Percentiles rank a stretch among this genome's conserved stretches.
Conservation (phyloP, 2,329 filamentous ascomycete genomes). For the Colletotrichum coccodes region DNA sequence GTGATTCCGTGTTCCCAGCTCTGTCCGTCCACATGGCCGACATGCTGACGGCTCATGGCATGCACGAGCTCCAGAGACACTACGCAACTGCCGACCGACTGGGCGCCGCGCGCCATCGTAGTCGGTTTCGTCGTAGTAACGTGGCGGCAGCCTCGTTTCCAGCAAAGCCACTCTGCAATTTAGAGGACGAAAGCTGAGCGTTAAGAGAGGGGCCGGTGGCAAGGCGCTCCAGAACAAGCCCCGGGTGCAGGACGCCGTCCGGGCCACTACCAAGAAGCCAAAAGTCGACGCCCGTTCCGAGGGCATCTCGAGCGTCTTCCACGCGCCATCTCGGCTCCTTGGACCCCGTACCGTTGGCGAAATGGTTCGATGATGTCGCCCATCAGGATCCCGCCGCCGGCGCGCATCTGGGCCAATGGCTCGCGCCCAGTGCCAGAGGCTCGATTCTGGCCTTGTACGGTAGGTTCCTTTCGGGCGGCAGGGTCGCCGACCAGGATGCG, state of each 20-base stretch:
- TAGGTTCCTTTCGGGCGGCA: constrained; percentile 1
- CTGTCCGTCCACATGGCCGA: constrained; percentile 30
- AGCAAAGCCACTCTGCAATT: background rate
- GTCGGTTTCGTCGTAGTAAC: constrained; percentile 23
- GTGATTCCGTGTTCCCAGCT: background rate
- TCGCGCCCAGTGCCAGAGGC: constrained; percentile 12
- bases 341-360: background rate
- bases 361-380: constrained; percentile 4
- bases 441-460: background rate
- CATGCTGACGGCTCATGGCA: constrained; percentile 28
- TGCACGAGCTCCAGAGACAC: constrained; percentile 24
- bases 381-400: constrained; percentile 10
- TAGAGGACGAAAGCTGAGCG: background rate
- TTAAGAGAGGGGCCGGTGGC: background rate
- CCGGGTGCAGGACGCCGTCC: background rate
- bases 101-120: constrained; percentile 1
- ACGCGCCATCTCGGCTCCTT: background rate
- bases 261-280: background rate
- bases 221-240: background rate
- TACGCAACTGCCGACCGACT: constrained; percentile 22
- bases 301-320: background rate
- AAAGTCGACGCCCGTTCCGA: background rate
- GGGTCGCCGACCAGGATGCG: constrained; percentile 18
- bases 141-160: background rate
- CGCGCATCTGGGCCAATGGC: constrained; percentile 9